Base-by-base conservation (phyloP, 148 eudicot species). In the Limonium bicolor region DNA sequence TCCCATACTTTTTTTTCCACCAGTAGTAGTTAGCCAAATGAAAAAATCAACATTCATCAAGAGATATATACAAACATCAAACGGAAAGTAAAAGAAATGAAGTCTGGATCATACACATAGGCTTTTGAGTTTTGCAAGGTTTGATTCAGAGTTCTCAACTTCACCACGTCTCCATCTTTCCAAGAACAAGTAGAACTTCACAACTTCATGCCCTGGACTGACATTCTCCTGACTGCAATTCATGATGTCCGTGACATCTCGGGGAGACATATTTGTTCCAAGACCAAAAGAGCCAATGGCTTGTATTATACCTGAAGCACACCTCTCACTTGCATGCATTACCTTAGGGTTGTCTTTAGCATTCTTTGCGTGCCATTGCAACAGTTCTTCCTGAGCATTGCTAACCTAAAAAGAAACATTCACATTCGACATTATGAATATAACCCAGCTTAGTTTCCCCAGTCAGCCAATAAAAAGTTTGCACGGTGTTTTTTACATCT, bases 351-450 rank as follows among this genome's bases (percentile, higher is more conserved):
- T 78, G 40, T 59, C 65, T 67, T 78, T 78, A 0, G 77, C 86
- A 67, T 78, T 70, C 56, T 70, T 65, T 22, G 71, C 74, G 64
- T 63, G 64, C 86, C 80, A 78, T 48, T 73, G 70, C 39, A 78
- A 51, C 62, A 78, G 44, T 64, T 78, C 86, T 56, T 78, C 86
- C 62, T 78, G 86, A 38, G 86, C 86, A 62, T 78, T 78, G 56
- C 71, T 64, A 46, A 78, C 86, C 86, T 78, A 58, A 64, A 56
- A 11, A 41, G n/a, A 27, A 23, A 25, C 37, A 14, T 27, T 48
- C 16, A 41, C 18, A 50, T 27, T 46, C 28, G n/a, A 25, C 3
- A 18, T 38, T 48, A 55, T 47, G 47, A 42, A 29, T 39, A 7
- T n/a, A 33, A 45, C 15, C 20, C 41, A n/a, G 41, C 46, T 25